Conservation (phyloP, 164 flowering plant species). For the Akebia trifoliata region DNA sequence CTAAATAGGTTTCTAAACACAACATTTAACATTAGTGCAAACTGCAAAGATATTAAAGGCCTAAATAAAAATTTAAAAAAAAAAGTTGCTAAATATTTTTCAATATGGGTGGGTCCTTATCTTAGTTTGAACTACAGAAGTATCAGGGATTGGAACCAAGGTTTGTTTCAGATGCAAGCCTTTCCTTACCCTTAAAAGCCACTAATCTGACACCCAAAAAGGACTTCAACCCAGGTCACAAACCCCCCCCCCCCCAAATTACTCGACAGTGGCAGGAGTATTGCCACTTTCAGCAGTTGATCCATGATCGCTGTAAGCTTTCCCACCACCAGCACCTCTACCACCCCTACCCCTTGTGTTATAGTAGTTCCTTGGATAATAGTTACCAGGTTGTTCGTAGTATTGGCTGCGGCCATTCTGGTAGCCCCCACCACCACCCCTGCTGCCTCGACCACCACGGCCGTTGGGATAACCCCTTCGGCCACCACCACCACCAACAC, state of each 20-base stretch:
- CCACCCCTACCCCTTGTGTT: constrained; percentile 51
- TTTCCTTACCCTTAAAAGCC: not conserved
- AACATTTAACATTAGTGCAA: not conserved
- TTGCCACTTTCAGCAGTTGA: constrained; percentile 30
- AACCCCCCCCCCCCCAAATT: constrained; percentile 24
- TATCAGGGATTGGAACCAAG: not conserved
- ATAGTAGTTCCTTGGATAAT: constrained; percentile 43
- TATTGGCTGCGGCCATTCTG: constrained; percentile 64
- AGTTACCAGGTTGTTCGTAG: constrained; percentile 51
- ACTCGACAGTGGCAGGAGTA: constrained; percentile 11
- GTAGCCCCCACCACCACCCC: constrained; percentile 61
- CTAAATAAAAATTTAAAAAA: not conserved
- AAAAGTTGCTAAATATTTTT: not conserved
- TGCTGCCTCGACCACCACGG: constrained; percentile 60
- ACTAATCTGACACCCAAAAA: not conserved
- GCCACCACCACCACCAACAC: constrained; percentile 56
- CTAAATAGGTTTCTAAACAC: not conserved
- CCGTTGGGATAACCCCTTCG: constrained; percentile 59
- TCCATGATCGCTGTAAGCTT: constrained; percentile 38
- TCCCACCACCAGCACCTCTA: constrained; percentile 42
- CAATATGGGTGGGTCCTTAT: not conserved
- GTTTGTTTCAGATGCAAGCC: not conserved
- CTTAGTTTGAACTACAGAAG: constrained; percentile 4
- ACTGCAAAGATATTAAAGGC: not conserved
- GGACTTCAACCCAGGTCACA: constrained; percentile 15